A percentile compares a stretch with the other conserved stretches of the same genome.
These are phyloP conservation scores for Cercospora sp. DNA, from an alignment of 2,329 filamentous ascomycete genomes.

Conservation along the genomic window DNA sequence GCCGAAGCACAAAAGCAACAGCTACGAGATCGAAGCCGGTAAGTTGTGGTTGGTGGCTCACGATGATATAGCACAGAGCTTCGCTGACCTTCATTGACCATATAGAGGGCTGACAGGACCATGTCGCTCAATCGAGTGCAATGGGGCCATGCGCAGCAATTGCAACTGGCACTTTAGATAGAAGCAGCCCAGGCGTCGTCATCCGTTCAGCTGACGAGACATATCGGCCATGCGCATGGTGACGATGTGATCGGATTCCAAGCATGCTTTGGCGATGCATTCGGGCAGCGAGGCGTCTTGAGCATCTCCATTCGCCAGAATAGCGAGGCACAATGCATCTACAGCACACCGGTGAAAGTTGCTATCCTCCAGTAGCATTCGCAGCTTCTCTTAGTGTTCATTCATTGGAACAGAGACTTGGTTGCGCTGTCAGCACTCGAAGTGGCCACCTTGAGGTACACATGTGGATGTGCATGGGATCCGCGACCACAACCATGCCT, in stretches of 20 bases:
- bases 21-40: conserved; percentile 75
- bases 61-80: background rate
- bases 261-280: background rate
- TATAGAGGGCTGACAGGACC: background rate
- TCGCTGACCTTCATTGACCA: background rate
- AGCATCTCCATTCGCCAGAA: background rate
- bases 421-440: background rate
- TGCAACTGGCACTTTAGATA: background rate
- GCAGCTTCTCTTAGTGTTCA: background rate
- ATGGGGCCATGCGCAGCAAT: background rate
- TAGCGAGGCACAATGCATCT: conserved; percentile 1
- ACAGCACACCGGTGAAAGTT: background rate
- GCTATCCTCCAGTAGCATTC: background rate
- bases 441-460: background rate
- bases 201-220: background rate
- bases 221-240: background rate
- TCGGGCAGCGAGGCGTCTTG: background rate
- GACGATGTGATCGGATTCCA: background rate
- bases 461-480: background rate
- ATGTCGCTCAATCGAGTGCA: background rate
- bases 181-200: background rate
- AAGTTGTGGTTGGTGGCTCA: background rate
- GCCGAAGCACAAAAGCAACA: conserved; percentile 96
- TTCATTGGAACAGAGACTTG: background rate
- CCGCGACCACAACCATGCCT: background rate